Percentiles rank a stretch among this genome's conserved stretches.
These are phyloP conservation scores for Biscogniauxia mediterranea DNA, from an alignment of 2,329 filamentous ascomycete genomes.

Conservation along the genomic window DNA sequence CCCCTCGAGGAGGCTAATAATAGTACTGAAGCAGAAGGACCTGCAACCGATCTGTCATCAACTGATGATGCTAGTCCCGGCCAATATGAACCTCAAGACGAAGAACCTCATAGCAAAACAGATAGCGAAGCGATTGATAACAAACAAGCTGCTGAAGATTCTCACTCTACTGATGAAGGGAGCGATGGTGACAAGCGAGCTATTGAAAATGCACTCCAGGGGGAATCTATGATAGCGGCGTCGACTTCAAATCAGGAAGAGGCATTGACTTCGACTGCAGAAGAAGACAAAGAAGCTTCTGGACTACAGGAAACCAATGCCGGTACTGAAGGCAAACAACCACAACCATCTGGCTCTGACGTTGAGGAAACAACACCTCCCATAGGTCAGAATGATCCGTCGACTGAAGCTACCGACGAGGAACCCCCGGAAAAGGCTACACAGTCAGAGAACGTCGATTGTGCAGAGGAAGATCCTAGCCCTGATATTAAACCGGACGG, in stretches of 20 bases:
- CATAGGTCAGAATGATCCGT: neutral
- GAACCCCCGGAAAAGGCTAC: neutral
- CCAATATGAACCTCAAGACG: neutral
- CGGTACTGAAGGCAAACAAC: neutral
- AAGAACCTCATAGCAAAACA: neutral
- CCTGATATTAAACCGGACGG: neutral
- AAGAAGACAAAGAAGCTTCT: neutral
- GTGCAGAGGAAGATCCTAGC: neutral
- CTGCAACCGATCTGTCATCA: neutral
- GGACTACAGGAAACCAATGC: neutral
- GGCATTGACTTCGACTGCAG: neutral
- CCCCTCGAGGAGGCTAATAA: neutral
- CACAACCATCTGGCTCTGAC: constrained; percentile 3
- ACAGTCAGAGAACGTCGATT: neutral
- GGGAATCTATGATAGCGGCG: too few species aligned
- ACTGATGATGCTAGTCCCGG: neutral
- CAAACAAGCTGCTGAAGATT: neutral
- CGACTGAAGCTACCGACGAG: neutral
- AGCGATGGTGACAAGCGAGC: neutral
- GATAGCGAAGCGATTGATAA: neutral
- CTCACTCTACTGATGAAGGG: neutral
- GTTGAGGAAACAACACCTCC: constrained; percentile 5
- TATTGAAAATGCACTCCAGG: neutral
- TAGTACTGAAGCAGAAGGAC: neutral
- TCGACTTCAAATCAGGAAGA: too few species aligned